Evolutionary conservation across 2,329 filamentous ascomycete genomes (phyloP).

Genomic region (Botryotinia globosa): DNA sequence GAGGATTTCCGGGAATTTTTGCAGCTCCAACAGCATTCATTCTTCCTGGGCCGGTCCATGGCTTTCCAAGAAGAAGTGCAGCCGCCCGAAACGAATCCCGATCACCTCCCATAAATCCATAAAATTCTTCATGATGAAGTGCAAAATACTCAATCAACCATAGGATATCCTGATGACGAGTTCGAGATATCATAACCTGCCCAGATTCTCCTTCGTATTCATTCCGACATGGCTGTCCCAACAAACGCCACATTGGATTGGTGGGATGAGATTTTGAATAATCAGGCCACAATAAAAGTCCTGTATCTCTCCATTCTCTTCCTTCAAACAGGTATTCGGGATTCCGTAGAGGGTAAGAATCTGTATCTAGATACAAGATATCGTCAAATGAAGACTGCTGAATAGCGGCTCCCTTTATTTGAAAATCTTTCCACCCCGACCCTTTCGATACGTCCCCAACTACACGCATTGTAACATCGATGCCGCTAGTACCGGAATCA

Average conservation of each 20-base stretch:
- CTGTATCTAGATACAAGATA: slow-evolving; percentile 28
- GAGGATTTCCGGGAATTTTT: background rate
- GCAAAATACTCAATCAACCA: slow-evolving; percentile 30
- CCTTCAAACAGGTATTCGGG: slow-evolving; percentile 27
- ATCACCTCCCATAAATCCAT: slow-evolving; percentile 29
- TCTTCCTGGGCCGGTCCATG: slow-evolving; percentile 26
- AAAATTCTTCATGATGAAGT: slow-evolving; percentile 24
- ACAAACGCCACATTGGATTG: slow-evolving; percentile 28
- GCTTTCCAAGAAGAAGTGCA: slow-evolving; percentile 22
- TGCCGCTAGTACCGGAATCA: background rate
- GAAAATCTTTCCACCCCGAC: slow-evolving; percentile 27
- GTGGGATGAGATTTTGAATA: slow-evolving; percentile 27
- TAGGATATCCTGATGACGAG: slow-evolving; percentile 25
- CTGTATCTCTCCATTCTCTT: slow-evolving; percentile 25
- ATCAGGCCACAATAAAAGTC: slow-evolving; percentile 28
- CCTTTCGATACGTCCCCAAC: slow-evolving; percentile 26
- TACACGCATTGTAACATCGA: slow-evolving; percentile 22
- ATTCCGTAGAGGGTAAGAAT: slow-evolving; percentile 25
- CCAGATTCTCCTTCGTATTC: slow-evolving; percentile 29
- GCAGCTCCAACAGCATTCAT: slow-evolving; percentile 22
- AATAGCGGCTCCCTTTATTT: slow-evolving; percentile 29
- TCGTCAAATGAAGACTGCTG: slow-evolving; percentile 29
- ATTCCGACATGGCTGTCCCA: slow-evolving; percentile 24
- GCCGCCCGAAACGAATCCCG: slow-evolving; percentile 27
- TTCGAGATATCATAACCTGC: slow-evolving; percentile 26